Evolutionary conservation across 176 grass and related monocot genomes (phyloP).

Genomic region (Zoysia japonica): DNA sequence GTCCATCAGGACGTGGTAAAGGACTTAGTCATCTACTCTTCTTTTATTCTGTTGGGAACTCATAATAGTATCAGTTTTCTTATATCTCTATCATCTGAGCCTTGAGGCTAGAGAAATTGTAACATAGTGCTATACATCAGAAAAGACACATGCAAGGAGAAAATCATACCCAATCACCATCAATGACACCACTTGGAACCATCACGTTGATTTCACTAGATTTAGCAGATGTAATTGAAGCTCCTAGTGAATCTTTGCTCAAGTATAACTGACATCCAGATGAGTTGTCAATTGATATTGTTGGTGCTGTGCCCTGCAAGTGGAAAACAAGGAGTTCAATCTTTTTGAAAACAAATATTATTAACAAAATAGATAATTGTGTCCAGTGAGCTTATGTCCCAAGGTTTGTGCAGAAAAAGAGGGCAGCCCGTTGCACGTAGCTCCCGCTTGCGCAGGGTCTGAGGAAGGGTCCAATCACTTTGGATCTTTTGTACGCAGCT

Average conservation of each 20-base stretch:
- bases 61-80: background rate
- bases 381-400: background rate
- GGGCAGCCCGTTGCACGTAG: too few relatives aligned
- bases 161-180: slow-evolving; percentile 83
- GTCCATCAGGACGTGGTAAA: background rate
- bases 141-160: background rate
- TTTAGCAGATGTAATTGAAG: slow-evolving; percentile 94
- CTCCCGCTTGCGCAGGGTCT: too few relatives aligned
- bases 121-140: background rate
- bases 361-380: background rate
- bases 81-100: background rate
- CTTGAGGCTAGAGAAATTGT: background rate
- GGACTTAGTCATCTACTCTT: background rate
- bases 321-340: slow-evolving; percentile 9
- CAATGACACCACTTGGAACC: slow-evolving; percentile 57
- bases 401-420: too few relatives aligned
- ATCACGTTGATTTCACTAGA: slow-evolving; percentile 97
- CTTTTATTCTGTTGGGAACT: background rate
- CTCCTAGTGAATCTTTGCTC: slow-evolving; percentile 68
- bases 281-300: slow-evolving; percentile 89
- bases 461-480: too few relatives aligned
- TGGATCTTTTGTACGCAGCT: too few relatives aligned
- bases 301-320: slow-evolving; percentile 75
- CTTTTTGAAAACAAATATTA: background rate
- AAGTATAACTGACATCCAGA: slow-evolving; percentile 96